These are phyloP conservation scores for Argentina anserina DNA, from an alignment of 306 rosid genomes.

Conservation along the genomic window DNA sequence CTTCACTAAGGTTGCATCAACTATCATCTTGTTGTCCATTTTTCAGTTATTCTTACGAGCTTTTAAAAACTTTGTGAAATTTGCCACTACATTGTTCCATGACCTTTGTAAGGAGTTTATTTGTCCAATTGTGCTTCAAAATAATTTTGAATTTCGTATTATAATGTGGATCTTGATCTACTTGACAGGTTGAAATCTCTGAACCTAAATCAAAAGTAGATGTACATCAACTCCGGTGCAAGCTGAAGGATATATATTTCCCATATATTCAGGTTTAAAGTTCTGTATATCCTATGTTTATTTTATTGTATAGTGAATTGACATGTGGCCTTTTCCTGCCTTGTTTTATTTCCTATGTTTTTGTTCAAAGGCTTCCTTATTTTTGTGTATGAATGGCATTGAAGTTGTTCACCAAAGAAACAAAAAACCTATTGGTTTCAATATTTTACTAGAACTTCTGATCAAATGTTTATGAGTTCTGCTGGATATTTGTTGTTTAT, in stretches of 20 bases:
- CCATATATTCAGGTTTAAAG: constrained; percentile 62
- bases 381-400: background rate
- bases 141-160: background rate
- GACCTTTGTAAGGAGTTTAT: background rate
- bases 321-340: background rate
- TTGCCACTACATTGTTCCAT: background rate
- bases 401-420: background rate
- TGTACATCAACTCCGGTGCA: constrained; percentile 39
- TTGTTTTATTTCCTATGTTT: background rate
- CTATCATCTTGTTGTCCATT: background rate
- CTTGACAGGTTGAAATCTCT: constrained; percentile 52
- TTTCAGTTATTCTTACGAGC: background rate
- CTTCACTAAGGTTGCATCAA: constrained; percentile 51
- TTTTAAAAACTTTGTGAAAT: background rate
- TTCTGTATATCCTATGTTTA: background rate
- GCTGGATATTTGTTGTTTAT: background rate
- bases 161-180: background rate
- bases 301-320: background rate
- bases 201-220: constrained; percentile 32
- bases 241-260: constrained; percentile 59
- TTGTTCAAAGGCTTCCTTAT: background rate
- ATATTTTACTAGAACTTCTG: background rate
- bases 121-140: background rate
- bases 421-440: background rate
- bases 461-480: background rate